Conservation (phyloP, 495 filamentous ascomycete genomes). For the Daldinia bambusicola region DNA sequence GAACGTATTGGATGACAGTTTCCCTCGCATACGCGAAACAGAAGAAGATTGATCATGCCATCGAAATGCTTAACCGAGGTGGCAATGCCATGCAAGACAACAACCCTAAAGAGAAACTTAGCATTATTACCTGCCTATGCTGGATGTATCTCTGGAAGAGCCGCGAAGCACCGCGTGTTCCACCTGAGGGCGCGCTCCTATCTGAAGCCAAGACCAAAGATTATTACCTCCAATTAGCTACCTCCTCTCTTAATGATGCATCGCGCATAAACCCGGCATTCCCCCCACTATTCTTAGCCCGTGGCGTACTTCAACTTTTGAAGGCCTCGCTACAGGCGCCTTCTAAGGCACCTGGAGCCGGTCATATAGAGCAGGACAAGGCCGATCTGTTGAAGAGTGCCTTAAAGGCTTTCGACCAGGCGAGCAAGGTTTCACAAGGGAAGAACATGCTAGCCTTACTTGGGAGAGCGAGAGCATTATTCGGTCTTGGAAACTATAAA, state of each 20-base stretch:
- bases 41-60: slow-evolving; percentile 88
- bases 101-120: slow-evolving; percentile 83
- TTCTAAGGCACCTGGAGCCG: slow-evolving; percentile 68
- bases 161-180: slow-evolving; percentile 83
- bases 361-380: slow-evolving; percentile 76
- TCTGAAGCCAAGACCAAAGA: slow-evolving; percentile 90
- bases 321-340: slow-evolving; percentile 85
- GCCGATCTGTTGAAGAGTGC: slow-evolving; percentile 82
- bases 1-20: slow-evolving; percentile 94
- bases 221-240: slow-evolving; percentile 89
- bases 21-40: slow-evolving; percentile 98
- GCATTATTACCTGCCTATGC: slow-evolving; percentile 82
- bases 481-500: slow-evolving; percentile 81
- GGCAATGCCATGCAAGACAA: slow-evolving; percentile 75
- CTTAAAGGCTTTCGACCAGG: slow-evolving; percentile 92
- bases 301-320: slow-evolving; percentile 87
- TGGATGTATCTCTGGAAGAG: slow-evolving; percentile 95
- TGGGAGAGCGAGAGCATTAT: slow-evolving; percentile 85
- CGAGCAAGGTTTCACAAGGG: slow-evolving; percentile 79
- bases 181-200: slow-evolving; percentile 65
- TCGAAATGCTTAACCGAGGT: slow-evolving; percentile 90
- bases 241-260: slow-evolving; percentile 89
- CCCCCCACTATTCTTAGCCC: slow-evolving; percentile 87
- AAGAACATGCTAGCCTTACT: slow-evolving; percentile 91
- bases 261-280: slow-evolving; percentile 92